Percentiles rank a stretch among this genome's conserved stretches.
Evolutionary conservation across 192 early-diverging fungal species (phyloP).

Genomic region (Umbelopsis sp.): DNA sequence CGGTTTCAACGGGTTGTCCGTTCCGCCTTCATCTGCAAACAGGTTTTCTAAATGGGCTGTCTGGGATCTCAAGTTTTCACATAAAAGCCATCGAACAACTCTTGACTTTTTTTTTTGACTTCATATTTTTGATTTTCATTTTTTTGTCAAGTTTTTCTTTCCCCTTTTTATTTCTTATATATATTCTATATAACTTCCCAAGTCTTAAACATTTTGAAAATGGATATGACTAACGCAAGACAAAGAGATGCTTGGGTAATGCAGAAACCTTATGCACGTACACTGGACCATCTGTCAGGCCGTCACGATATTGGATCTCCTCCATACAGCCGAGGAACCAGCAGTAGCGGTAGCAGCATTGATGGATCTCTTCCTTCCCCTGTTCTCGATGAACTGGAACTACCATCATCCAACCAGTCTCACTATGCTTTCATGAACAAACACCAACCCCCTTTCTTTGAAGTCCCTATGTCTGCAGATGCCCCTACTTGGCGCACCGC

Average conservation of each 20-base stretch:
- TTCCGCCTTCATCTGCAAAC: slow-evolving; percentile 7
- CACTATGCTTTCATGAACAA: slow-evolving; percentile 15
- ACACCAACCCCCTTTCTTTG: slow-evolving; percentile 6
- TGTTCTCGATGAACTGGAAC: slow-evolving; percentile 8
- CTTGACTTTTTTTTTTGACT: background rate
- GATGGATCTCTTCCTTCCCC: slow-evolving; percentile 5
- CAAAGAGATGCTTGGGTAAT: slow-evolving; percentile 14
- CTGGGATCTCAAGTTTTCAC: background rate
- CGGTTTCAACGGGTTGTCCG: slow-evolving; percentile 12
- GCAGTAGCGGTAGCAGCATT: slow-evolving; percentile 14
- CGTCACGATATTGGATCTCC: slow-evolving; percentile 19
- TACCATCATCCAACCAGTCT: background rate
- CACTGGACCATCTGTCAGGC: slow-evolving; percentile 7
- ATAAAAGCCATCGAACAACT: background rate
- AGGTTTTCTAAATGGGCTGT: background rate
- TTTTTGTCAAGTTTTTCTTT: background rate
- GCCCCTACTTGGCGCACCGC: slow-evolving; percentile 6
- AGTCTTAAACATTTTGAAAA: slow-evolving; percentile 9
- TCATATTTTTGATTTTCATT: background rate
- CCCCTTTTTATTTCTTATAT: background rate
- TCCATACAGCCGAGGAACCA: slow-evolving; percentile 12
- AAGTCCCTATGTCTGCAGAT: slow-evolving; percentile 12
- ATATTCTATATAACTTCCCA: background rate
- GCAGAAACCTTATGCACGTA: slow-evolving; percentile 2
- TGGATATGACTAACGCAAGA: slow-evolving; percentile 14